These are phyloP conservation scores for Metschnikowia baotianmanensis DNA, from an alignment of 805 yeast species.

Conservation along the genomic window DNA sequence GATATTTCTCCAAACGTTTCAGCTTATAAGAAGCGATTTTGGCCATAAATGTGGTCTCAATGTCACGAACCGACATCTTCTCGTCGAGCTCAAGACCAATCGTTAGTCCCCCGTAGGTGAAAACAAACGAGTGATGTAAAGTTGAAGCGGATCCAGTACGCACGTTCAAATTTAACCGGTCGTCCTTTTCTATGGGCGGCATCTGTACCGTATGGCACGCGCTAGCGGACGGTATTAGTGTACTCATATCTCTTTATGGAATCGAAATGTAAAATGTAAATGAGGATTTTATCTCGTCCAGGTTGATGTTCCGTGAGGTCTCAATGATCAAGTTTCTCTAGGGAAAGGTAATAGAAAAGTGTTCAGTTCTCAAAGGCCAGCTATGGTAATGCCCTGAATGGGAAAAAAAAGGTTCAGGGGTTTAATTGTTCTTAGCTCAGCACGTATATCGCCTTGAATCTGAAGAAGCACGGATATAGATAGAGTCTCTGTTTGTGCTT, in stretches of 20 bases:
- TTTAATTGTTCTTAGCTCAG: too few relatives aligned
- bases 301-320: too few relatives aligned
- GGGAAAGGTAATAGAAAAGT: too few relatives aligned
- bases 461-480: too few relatives aligned
- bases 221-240: slow-evolving; percentile 63
- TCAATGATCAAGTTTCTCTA: too few relatives aligned
- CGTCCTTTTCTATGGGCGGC: slow-evolving; percentile 55
- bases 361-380: too few relatives aligned
- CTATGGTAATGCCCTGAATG: too few relatives aligned
- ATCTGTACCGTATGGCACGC: slow-evolving; percentile 54
- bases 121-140: slow-evolving; percentile 56
- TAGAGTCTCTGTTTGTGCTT: too few relatives aligned
- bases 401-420: too few relatives aligned
- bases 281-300: background rate
- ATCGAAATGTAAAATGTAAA: background rate
- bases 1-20: slow-evolving; percentile 34
- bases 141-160: slow-evolving; percentile 69
- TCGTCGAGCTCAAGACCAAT: slow-evolving; percentile 49
- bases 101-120: slow-evolving; percentile 68
- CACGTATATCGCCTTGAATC: too few relatives aligned
- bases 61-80: slow-evolving; percentile 36
- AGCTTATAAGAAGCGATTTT: slow-evolving; percentile 24
- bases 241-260: slow-evolving; percentile 43
- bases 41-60: slow-evolving; percentile 38
- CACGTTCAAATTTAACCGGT: slow-evolving; percentile 52